Base-by-base conservation (phyloP, 164 flowering plant genomes). In the Kingdonia uniflora region DNA sequence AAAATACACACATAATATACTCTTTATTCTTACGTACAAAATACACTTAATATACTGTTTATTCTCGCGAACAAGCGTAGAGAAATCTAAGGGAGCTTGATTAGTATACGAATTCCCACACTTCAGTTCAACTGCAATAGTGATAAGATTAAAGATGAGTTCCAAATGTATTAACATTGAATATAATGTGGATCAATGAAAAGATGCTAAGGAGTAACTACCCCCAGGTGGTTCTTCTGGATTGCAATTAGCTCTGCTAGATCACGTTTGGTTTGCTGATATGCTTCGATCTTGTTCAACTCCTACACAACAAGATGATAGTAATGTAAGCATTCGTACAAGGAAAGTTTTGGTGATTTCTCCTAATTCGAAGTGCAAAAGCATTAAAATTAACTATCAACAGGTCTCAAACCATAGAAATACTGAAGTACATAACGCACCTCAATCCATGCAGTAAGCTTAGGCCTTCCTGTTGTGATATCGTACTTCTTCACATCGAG, bases 401-500 rank as follows among this genome's bases (percentile, higher is more conserved):
- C 35, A 29, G 2, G 19, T 11, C 0, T n/a, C 48, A 44, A 19
- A 44, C 6, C n/a, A 8, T 17, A 17, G 48, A 11, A 1, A 11
- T 20, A 6, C 8, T 10, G 13, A 15, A n/a, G n/a, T n/a, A n/a
- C 19, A 55, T 35, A 8, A 13, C 54, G 15, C 42, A 88, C 97
- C 97, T 81, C 70, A 57, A 84, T 65, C 92, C 89, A 88, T 37
- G 76, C 60, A 14, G 76, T 78, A 42, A 88, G 63, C 50, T 76
- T 83, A 38, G 92, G 84, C 68, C 95, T 80, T 54, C 84, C 87
- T 1, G 51, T 61, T 12, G 75, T 73, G 40, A 80, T 64, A 57
- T 88, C 85, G 52, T 74, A 78, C 14, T 80, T 74, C 67, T 66
- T 79, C n/a, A 80, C 75, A 17, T 82, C 91, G 53, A 69, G 52